Evolutionary conservation across 78 protist species (phyloP).

Genomic region (Blattamonas nauphoetae): DNA sequence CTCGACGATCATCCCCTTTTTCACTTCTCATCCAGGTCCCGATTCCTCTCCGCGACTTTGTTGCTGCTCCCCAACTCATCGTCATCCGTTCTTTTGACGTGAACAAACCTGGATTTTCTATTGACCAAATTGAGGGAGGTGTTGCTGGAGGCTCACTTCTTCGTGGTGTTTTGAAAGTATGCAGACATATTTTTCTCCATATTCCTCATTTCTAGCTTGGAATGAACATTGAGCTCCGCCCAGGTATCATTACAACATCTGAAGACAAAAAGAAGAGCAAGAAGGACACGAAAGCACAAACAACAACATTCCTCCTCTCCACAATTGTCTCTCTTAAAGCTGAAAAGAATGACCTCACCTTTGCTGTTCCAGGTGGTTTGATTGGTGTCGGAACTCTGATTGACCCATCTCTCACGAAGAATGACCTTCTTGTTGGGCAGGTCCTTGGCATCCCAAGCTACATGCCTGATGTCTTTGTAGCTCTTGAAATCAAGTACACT

Average conservation of each 20-base stretch:
- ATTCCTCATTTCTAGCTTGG: no score
- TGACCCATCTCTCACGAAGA: constrained; percentile 94
- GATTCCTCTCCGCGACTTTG: constrained; percentile 89
- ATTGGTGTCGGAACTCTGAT: constrained; percentile 98
- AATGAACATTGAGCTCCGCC: constrained; percentile 95
- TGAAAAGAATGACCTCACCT: constrained; percentile 83
- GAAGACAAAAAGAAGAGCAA: no score
- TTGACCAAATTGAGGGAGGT: constrained; percentile 91
- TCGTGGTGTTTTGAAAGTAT: constrained; percentile 85
- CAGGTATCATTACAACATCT: constrained; percentile 35
- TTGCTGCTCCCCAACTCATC: constrained; percentile 75
- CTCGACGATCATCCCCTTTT: neutral
- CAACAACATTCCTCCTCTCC: constrained; percentile 62
- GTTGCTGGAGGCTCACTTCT: constrained; percentile 98
- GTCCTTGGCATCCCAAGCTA: constrained; percentile 83
- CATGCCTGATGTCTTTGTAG: constrained; percentile 80
- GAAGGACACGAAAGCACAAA: neutral
- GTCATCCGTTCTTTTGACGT: constrained; percentile 98
- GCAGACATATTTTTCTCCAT: neutral
- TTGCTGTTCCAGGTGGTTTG: constrained; percentile 99
- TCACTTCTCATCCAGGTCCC: constrained; percentile 42
- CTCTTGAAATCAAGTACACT: constrained; percentile 71
- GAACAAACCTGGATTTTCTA: constrained; percentile 93
- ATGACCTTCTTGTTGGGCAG: constrained; percentile 92
- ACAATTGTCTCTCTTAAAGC: constrained; percentile 67